Base-by-base conservation (phyloP, 2,329 filamentous ascomycete species). In the Ceratocystis cubensis region DNA sequence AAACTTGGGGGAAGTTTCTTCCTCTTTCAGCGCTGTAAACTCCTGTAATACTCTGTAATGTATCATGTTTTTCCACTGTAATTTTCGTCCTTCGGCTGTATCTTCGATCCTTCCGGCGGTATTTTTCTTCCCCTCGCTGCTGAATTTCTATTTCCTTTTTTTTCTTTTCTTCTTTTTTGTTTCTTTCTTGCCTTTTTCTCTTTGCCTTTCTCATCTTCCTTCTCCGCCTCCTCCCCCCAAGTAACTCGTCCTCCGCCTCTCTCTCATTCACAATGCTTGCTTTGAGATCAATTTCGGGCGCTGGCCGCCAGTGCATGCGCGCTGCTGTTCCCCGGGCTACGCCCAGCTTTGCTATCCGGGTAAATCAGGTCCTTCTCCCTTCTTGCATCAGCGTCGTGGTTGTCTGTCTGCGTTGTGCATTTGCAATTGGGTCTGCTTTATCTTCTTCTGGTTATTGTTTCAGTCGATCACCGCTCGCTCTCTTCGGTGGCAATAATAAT, bases 261-360 rank as follows among this genome's bases (percentile, higher is more conserved):
- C 69, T 70, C 66, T 71, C 72, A 69, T 72, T 78, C 82, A 88
- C 76, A 75, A 96, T 96, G 91, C 82, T 96, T 79, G 86, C 88
- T 78, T 81, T 88, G 76, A 88, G 91, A 79, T 85, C 86, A 73
- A 84, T 92, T 77, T 85, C 86, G 77, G 84, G 84, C 74, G 87
- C 89, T 74, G 84, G 85, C 77, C 84, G 83, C 78, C 89, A 95
- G 81, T 89, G 85, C 82, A 80, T 92, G 77, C 86, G 87, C 77
- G 82, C 84, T 41, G 82, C 84, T 41, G 66, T 68, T 74, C 80
- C 82, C 73, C 82, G 83, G 76, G 81, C 80, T 68, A 78, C 78
- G 71, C 76, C 76, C 70, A 75, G 78, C 69, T 72, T 79, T 66
- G 76, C 78, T 66, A 72, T 81, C 72, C 84, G 87, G 80, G 87